A percentile compares a stretch with the other conserved stretches of the same genome.
Evolutionary conservation across 202 grass and related monocot species (phyloP).

Genomic region (Miscanthus sacchariflorus): DNA sequence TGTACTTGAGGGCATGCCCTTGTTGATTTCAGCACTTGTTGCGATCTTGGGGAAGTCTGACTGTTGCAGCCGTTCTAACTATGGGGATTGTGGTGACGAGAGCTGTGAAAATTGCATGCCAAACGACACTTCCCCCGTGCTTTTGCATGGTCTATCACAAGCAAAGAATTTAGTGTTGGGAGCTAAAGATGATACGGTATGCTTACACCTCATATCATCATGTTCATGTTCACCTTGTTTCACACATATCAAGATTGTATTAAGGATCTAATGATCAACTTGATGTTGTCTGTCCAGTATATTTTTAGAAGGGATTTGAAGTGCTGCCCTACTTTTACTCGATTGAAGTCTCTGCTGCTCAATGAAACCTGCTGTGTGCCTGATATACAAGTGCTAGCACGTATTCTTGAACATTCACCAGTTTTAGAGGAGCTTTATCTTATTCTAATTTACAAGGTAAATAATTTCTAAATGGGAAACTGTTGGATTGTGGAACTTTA

Average conservation of each 20-base stretch:
- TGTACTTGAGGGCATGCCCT: neutral
- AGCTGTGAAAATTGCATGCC: neutral
- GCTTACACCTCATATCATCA: neutral
- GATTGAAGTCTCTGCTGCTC: neutral
- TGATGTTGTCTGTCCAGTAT: neutral
- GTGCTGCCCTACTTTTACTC: neutral
- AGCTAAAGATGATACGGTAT: neutral
- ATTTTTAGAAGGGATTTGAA: neutral
- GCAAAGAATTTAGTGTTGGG: neutral
- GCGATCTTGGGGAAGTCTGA: fast-evolving
- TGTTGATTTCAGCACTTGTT: neutral
- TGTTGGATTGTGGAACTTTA: neutral
- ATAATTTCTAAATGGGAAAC: neutral
- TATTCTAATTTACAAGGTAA: neutral
- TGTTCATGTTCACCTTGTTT: neutral
- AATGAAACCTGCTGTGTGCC: neutral
- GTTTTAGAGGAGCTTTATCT: neutral
- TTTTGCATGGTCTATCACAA: neutral
- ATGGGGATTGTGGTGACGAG: neutral
- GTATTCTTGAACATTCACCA: neutral
- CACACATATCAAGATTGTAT: neutral
- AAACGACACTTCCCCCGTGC: neutral
- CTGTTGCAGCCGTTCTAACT: too few relatives aligned
- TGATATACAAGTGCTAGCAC: neutral
- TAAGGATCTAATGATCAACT: neutral